Evolutionary conservation across 495 filamentous ascomycete genomes (phyloP), one percentile per base, ranked within the genome.

Genomic region (Lophiostoma macrostomum): DNA sequence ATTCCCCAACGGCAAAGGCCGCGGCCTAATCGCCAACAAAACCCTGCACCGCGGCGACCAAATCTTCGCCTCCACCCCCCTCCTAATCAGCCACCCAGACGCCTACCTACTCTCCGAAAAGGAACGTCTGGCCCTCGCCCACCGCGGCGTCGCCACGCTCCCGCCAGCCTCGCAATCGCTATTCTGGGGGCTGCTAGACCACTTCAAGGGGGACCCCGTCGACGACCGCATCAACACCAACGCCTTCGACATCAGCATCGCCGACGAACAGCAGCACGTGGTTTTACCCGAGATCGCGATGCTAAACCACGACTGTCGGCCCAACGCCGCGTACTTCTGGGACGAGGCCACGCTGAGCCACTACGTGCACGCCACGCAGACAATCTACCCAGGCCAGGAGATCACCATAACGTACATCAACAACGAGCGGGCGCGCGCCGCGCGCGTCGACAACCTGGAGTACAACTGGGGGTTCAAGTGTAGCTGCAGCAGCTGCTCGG

Each of bases 191-290:
- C 48, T 59, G 3, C 44, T 53, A 2, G 36, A 53, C 28, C 56
- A 53, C 35, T 59, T 53, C 43, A 53, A 53, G n/a, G 56, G 50
- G 42, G 48, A 53, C 42, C 19, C 50, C 34, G 56, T 59, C 32
- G 48, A 59, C 27, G 56, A 59, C 42, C 48, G 48, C 32, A 59
- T 59, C 48, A 48, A 59, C 48, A 59, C 56, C 35, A 59, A 59
- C 39, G 56, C 56, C 19, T 60, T 60, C 44, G 56, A 60, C 11
- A 38, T 60, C 50, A 22, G 43, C 13, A 43, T 60, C 50, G 19
- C 24, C 50, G 50, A 43, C 25, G n/a, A 27, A 3, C 13, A 13
- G n/a, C 34, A 42, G 13, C 42, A 54, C 49, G 50, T 35, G 18
- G 56, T 60, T 7, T 23, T 60, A 20, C 56, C 56, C 3, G 56